These are phyloP conservation scores for Colletotrichum aenigma DNA, from an alignment of 2,329 filamentous ascomycete species.

Conservation along the genomic window DNA sequence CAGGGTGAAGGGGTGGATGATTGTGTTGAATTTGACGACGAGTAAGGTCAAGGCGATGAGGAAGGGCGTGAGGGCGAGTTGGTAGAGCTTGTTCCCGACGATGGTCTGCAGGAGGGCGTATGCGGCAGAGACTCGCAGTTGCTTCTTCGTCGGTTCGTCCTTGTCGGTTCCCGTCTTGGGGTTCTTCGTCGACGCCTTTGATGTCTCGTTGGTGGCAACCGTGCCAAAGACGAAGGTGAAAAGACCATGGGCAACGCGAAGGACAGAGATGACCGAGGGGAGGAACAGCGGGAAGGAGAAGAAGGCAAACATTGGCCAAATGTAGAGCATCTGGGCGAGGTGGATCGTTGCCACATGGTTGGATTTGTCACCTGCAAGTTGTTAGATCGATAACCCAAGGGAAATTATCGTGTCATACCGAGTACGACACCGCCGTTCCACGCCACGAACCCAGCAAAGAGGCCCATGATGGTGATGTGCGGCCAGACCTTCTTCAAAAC, in stretches of 20 bases:
- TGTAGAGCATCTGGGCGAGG: conserved; percentile 90
- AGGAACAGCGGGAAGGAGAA: conserved; percentile 84
- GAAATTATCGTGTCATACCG: conserved; percentile 51
- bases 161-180: not conserved
- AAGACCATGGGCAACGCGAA: conserved; percentile 1
- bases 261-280: conserved; percentile 47
- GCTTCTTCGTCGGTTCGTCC: not conserved
- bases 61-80: conserved; percentile 25
- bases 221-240: not conserved
- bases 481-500: conserved; percentile 59
- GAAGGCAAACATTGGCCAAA: conserved; percentile 89
- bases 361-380: conserved; percentile 77
- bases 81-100: conserved; percentile 34
- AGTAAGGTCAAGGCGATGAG: conserved; percentile 39
- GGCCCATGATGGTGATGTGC: conserved; percentile 64
- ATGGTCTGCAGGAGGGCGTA: conserved; percentile 12
- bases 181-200: not conserved
- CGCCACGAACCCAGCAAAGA: conserved; percentile 76
- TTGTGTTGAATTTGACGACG: conserved; percentile 81
- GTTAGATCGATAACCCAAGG: conserved; percentile 26
- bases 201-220: not conserved
- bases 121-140: not conserved
- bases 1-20: conserved; percentile 93
- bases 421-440: conserved; percentile 95
- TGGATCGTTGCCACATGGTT: conserved; percentile 93